These are phyloP conservation scores for Delphinella strobiligena DNA, from an alignment of 2,329 filamentous ascomycete genomes.

Conservation along the genomic window DNA sequence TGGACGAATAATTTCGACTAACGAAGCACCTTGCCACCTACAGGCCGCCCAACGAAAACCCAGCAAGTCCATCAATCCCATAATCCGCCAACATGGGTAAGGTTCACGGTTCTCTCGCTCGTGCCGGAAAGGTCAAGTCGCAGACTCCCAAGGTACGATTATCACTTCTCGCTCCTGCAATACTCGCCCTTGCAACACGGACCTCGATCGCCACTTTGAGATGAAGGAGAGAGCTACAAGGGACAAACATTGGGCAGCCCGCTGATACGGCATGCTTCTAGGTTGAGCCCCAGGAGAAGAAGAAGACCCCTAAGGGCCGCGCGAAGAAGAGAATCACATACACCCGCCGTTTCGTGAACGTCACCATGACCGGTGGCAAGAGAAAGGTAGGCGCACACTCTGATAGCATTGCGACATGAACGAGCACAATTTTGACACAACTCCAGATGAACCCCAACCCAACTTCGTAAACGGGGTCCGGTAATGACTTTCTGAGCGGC, in stretches of 20 bases:
- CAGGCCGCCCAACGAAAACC: constrained; percentile 5
- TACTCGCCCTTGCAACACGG: constrained; percentile 18
- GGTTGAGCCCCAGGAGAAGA: constrained; percentile 89
- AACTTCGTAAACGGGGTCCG: constrained; percentile 41
- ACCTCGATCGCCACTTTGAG: background rate
- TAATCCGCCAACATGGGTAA: constrained; percentile 65
- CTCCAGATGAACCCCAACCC: constrained; percentile 78
- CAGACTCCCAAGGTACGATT: constrained; percentile 74
- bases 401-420: background rate
- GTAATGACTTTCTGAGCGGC: background rate
- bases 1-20: constrained; percentile 5
- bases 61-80: constrained; percentile 7
- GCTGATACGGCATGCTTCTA: constrained; percentile 28
- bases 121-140: constrained; percentile 98
- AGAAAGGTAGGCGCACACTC: constrained; percentile 65
- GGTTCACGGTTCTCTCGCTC: constrained; percentile 87
- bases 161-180: constrained; percentile 13
- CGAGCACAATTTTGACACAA: background rate
- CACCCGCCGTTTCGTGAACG: constrained; percentile 96
- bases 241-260: constrained; percentile 1
- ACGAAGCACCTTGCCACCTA: constrained; percentile 7
- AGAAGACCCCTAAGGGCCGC: constrained; percentile 93
- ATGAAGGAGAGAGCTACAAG: background rate
- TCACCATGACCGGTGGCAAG: constrained; percentile 96
- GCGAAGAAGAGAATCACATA: constrained; percentile 95